These are phyloP conservation scores for Triangularia verruculosa DNA, from an alignment of 2,329 filamentous ascomycete species.

Conservation along the genomic window DNA sequence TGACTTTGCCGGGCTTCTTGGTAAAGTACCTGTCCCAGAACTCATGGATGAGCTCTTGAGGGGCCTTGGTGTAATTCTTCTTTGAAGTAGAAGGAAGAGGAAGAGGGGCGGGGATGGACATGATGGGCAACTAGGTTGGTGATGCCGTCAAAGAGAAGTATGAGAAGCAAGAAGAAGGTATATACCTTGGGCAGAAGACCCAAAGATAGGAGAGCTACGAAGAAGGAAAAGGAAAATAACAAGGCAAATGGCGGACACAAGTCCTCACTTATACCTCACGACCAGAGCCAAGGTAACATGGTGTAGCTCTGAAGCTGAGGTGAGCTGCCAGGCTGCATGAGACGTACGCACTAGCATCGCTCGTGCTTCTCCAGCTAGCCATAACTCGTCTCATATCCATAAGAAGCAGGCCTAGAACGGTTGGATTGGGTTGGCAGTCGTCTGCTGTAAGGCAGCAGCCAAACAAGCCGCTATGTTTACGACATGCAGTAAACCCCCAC, in stretches of 20 bases:
- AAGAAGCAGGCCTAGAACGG: background rate
- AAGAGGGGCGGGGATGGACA: constrained; percentile 11
- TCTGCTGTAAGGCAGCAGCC: background rate
- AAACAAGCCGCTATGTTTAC: background rate
- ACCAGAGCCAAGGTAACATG: background rate
- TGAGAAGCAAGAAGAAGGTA: background rate
- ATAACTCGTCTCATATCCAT: background rate
- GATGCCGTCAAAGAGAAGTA: background rate
- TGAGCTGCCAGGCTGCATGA: background rate
- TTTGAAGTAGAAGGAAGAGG: constrained; percentile 8
- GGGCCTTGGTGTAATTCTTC: constrained; percentile 35
- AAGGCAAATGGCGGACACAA: background rate
- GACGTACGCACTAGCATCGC: background rate
- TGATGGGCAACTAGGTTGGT: constrained; percentile 5
- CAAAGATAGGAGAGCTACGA: background rate
- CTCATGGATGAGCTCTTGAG: constrained; percentile 66
- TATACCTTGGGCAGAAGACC: background rate
- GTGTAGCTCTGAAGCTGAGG: background rate
- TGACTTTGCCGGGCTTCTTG: constrained; percentile 67
- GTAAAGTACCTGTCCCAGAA: constrained; percentile 73
- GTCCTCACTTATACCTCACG: background rate
- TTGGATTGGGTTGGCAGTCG: background rate
- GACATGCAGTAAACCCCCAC: background rate
- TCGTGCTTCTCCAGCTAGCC: background rate
- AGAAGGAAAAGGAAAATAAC: background rate